A percentile compares a stretch with the other conserved stretches of the same genome.
Evolutionary conservation across 768 basidiomycete genomes (phyloP).

Genomic region (Lentinula boryana): DNA sequence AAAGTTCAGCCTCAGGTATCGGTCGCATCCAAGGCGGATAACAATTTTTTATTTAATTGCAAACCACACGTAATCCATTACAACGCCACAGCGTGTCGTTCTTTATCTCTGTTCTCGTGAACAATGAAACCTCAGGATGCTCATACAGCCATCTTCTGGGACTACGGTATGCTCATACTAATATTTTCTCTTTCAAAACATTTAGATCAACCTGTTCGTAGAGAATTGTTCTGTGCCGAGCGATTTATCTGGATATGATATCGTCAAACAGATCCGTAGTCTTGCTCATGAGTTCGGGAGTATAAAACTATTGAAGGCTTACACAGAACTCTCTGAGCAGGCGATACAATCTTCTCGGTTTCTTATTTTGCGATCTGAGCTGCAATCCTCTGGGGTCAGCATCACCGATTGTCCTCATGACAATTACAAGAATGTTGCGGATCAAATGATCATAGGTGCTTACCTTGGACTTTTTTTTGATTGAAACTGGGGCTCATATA

Average conservation of each 20-base stretch:
- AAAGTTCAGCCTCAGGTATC: too few species aligned
- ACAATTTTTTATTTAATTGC: too few species aligned
- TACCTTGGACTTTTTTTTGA: neutral
- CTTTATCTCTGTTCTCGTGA: neutral
- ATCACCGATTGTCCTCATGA: conserved; percentile 34
- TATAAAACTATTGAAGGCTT: conserved; percentile 26
- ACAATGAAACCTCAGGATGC: neutral
- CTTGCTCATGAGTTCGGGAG: conserved; percentile 21
- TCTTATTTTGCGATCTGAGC: neutral
- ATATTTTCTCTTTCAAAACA: neutral
- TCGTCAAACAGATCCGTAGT: conserved; percentile 21
- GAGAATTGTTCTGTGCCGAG: conserved; percentile 25
- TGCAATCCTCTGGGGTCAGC: conserved; percentile 17
- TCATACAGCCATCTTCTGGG: conserved; percentile 33
- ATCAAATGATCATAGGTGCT: conserved; percentile 47
- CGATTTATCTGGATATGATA: conserved; percentile 19
- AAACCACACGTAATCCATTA: neutral
- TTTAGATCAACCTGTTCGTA: conserved; percentile 8
- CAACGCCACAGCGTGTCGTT: neutral
- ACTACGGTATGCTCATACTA: conserved; percentile 25
- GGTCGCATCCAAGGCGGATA: too few species aligned
- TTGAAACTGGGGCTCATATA: conserved; percentile 8
- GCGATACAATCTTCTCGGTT: neutral
- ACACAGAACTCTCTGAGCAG: conserved; percentile 21
- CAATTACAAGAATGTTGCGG: conserved; percentile 33